Base-by-base conservation (phyloP, 2,329 filamentous ascomycete genomes). In the Fusarium hostae region DNA sequence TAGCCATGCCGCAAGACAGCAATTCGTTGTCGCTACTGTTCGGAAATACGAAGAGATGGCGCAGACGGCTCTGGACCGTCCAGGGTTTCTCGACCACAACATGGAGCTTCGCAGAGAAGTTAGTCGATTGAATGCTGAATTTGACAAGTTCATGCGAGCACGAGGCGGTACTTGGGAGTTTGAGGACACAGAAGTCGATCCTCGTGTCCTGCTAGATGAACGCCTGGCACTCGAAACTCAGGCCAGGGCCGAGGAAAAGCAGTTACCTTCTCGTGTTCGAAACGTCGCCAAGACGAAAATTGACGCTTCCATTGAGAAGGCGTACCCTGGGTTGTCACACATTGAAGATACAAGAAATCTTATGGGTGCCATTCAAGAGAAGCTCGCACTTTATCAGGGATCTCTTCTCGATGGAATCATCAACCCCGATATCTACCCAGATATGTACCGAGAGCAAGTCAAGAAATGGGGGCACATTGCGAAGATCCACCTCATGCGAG, bases 371-470 rank as follows among this genome's bases (percentile, higher is more conserved):
- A 82, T 82, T 20, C 63, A 68, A 5, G 43, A 52, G 3, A 72
- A 79, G 30, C 72, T 82, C 7, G 26, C 39, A 0, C 57, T 67
- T 0, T 80, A 78, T 35, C 75, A 78, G 34, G 77, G 75, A 3
- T 77, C 72, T 18, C 76, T 80, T 11, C 78, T 82, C 0, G 75
- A 78, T 0, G 80, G 80, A 0, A 66, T 82, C 11, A 44, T 79
- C 16, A 80, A 82, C 48, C 79, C 80, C 0, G 71, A 77, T 1
- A 73, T 81, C 2, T 75, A 81, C 22, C 72, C 69, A 4, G 69
- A 69, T 0, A 73, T 83, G 9, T 81, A 79, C 47, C 70, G 63
- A 26, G 67, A 70, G 28, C 81, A 82, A 48, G 79, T 80, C 0
- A 48, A 65, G 7, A 76, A 77, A n/a, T 83, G 81, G 81, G 44